Evolutionary conservation across 768 basidiomycete genomes (phyloP), one percentile per base, ranked within the genome.

Genomic region (Trametopsis cervina): DNA sequence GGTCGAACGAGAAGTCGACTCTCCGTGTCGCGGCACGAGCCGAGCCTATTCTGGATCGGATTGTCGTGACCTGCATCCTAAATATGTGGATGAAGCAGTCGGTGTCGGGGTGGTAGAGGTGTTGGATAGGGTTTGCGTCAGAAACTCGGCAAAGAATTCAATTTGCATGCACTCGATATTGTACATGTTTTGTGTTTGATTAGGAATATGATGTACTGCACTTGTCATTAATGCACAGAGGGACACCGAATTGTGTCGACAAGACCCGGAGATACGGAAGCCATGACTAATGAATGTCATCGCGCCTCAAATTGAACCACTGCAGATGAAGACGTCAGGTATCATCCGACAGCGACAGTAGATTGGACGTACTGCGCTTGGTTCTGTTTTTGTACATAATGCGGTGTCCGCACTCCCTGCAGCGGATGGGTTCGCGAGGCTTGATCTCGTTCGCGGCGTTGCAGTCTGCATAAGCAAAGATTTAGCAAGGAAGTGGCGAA

Each of bases 361-460:
- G 18, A 11, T 38, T 46, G 17, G n/a, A 71, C 92, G 63, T 58
- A 97, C 95, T 94, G 74, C 91, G 75, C 61, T 78, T 89, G 20
- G 93, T 95, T 59, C 95, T 73, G 67, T 94, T 96, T 70, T 98
- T 98, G 69, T 96, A 97, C 90, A 98, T 93, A 64, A 98, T 95
- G 44, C 95, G 82, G 66, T 97, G 95, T 2, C 95, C 95, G 60
- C 95, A 98, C 62, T 97, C 92, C 56, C 88, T 77, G 69, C 95
- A 98, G 48, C 95, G 85, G 54, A 97, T 94, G 37, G 91, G 90
- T 64, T 98, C 95, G 50, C 90, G 74, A 6, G 89, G 74, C 66
- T 82, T 85, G 63, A 97, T 92, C 61, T 89, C 85, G 65, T 94
- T 96, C 69, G 87, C 87, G 1, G 85, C 86, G 51, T 90, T 89